Evolutionary conservation across 129 eudicot species (phyloP).

Genomic region (Centrapalus pauciflorus): DNA sequence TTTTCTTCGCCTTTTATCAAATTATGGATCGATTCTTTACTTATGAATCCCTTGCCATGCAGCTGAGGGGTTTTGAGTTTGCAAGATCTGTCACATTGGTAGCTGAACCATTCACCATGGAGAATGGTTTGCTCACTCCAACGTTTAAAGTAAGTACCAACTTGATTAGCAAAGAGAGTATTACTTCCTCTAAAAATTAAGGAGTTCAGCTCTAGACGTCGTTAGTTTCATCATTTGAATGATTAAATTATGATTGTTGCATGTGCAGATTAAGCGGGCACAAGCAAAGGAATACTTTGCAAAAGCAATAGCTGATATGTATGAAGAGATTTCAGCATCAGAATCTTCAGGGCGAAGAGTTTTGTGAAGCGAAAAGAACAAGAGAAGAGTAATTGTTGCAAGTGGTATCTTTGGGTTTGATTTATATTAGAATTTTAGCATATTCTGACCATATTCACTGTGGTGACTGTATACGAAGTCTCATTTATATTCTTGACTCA

Average conservation of each 20-base stretch:
- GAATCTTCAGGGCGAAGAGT: constrained; percentile 34
- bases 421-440: constrained; percentile 2
- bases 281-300: constrained; percentile 74
- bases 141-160: constrained; percentile 54
- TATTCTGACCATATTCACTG: constrained; percentile 3
- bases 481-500: no score
- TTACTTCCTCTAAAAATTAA: neutral
- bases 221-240: no score
- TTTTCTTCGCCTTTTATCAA: neutral
- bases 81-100: constrained; percentile 65
- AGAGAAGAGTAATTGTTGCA: neutral
- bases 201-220: neutral
- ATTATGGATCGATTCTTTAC: neutral
- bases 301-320: constrained; percentile 58
- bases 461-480: neutral
- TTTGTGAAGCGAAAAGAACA: constrained; percentile 5
- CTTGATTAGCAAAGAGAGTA: neutral
- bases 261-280: constrained; percentile 62
- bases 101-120: constrained; percentile 75
- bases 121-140: constrained; percentile 83
- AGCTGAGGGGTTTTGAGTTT: constrained; percentile 83
- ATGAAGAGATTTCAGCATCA: constrained; percentile 48
- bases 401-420: neutral
- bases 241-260: neutral
- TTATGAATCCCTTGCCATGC: constrained; percentile 14